Conservation (phyloP, 1,284 basidiomycete species). For the Chalciporus sp. region DNA sequence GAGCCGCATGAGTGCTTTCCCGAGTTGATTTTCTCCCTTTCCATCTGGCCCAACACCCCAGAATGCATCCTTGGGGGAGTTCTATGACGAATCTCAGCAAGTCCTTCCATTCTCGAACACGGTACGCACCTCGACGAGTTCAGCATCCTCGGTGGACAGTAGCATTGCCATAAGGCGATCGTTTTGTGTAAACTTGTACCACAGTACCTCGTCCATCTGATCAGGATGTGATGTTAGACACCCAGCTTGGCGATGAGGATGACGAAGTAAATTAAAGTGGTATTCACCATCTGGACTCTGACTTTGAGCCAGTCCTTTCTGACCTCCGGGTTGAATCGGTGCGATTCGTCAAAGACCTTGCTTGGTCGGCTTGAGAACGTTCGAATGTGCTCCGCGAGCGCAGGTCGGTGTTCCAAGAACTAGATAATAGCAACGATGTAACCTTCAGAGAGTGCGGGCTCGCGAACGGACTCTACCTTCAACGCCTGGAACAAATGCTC, state of each 20-base stretch:
- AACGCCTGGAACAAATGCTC: slow-evolving; percentile 37
- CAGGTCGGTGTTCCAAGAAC: slow-evolving; percentile 25
- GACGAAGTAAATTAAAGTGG: not conserved
- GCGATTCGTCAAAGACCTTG: slow-evolving; percentile 27
- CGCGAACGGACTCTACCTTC: slow-evolving; percentile 23
- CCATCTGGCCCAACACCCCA: not conserved
- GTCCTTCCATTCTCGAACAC: too few relatives aligned
- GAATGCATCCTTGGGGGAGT: not conserved
- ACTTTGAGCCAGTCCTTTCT: slow-evolving; percentile 26
- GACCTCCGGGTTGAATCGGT: slow-evolving; percentile 25
- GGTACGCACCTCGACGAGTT: not conserved
- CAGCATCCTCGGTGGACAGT: not conserved
- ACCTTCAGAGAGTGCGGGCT: too few relatives aligned
- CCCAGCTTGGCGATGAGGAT: too few relatives aligned
- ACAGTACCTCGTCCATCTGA: not conserved
- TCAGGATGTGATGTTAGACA: not conserved
- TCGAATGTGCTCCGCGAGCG: slow-evolving; percentile 29
- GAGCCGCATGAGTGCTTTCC: not conserved
- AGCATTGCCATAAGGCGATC: not conserved
- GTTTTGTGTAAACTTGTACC: not conserved
- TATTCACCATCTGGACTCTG: slow-evolving; percentile 22
- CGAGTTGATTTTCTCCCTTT: not conserved
- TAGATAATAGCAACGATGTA: not conserved
- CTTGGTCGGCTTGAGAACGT: slow-evolving; percentile 23
- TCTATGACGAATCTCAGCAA: not conserved